These are phyloP conservation scores for Phytophthora constricta DNA, from an alignment of 352 stramenopile species.

Conservation along the genomic window DNA sequence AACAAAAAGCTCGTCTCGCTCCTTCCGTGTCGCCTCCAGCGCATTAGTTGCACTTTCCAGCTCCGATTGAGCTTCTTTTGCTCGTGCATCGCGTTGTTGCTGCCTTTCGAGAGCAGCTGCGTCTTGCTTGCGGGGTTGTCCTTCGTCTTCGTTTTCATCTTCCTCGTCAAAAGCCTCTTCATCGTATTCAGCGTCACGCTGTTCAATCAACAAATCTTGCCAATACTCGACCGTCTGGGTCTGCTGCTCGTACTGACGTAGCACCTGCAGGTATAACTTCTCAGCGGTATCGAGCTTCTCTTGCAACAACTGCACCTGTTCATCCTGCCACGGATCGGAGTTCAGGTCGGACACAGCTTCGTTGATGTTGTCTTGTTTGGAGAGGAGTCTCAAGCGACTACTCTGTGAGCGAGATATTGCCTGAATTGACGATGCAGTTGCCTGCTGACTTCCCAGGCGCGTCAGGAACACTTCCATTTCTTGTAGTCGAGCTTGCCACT, in stretches of 20 bases:
- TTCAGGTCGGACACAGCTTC: constrained; percentile 16
- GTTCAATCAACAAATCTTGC: constrained; percentile 61
- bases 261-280: constrained; percentile 74
- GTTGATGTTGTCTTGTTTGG: constrained; percentile 10
- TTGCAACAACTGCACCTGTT: constrained; percentile 49
- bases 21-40: constrained; percentile 45
- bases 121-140: constrained; percentile 17
- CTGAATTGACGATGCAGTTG: not conserved
- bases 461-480: constrained; percentile 68
- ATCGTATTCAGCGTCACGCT: constrained; percentile 47
- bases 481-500: constrained; percentile 52
- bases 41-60: constrained; percentile 39
- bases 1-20: constrained; percentile 67
- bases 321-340: constrained; percentile 43
- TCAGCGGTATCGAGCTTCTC: constrained; percentile 76
- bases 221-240: constrained; percentile 68
- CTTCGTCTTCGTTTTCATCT: constrained; percentile 19
- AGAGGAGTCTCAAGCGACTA: constrained; percentile 36
- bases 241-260: constrained; percentile 73
- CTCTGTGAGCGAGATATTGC: constrained; percentile 19
- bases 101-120: constrained; percentile 19
- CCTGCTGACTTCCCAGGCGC: constrained; percentile 21
- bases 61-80: constrained; percentile 32
- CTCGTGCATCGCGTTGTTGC: constrained; percentile 18
- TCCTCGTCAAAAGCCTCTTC: constrained; percentile 39